Evolutionary conservation across 345 rosid genomes (phyloP), one percentile per base, ranked within the genome.

Genomic region (Eucalyptus erythrocorys): DNA sequence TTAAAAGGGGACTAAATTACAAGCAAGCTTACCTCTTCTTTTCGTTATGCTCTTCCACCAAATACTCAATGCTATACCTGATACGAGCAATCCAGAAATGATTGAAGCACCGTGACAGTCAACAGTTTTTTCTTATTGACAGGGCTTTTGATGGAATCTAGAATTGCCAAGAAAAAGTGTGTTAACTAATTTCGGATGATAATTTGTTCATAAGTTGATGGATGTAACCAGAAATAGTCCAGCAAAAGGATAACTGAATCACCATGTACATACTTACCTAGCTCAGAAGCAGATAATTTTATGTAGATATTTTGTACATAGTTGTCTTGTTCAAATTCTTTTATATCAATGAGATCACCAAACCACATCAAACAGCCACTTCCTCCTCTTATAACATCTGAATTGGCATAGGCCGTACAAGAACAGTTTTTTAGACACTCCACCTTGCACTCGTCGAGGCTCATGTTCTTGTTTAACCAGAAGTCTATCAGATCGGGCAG

Each of bases 331-430:
- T 5, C 11, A 37, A 16, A 17, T 24, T 47, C 88, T 22, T 1
- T 42, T 16, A 66, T 68, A 34, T 87, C 88, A 66, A 26, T 21
- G 37, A 87, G 84, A 66, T 87, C 27, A 5, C 71, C 85, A 26
- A 53, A 40, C 93, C 93, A 91, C 40, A 92, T 59, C 87, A 91
- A 89, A 86, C 93, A 91, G 4, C 93, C 93, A 6, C 88, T 64
- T 10, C 92, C 92, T 85, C 91, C 90, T 71, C 86, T 86, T n/a
- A n/a, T 51, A 43, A 91, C 87, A 55, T 90, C 82, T 9, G 90
- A 79, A 86, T 48, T 87, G 3, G 92, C 87, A 87, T 91, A 93
- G 79, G 93, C 94, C 3, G 47, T 86, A 32, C 94, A 93, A 59
- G 91, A 91, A 79, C 94, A 93, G 32, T 91, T 89, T 16, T 57